phyloP scores from a whole-genome alignment of 306 rosid genomes.

The Citrullus colocynthis region DNA sequence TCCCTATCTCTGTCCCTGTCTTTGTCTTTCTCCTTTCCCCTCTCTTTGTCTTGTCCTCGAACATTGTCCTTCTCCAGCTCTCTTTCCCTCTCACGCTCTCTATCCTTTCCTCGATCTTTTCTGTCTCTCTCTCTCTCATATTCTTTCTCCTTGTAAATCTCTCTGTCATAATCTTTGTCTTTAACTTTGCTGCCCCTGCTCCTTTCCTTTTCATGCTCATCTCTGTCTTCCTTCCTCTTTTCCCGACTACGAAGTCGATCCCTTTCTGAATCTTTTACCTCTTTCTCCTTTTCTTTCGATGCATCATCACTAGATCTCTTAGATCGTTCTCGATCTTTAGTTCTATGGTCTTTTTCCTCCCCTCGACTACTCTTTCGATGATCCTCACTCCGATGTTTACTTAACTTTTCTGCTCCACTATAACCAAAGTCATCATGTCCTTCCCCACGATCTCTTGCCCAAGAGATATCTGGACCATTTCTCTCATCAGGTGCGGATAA shows the following conservation, averaged over 20 bases:
- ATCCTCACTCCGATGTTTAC: slow-evolving; percentile 60
- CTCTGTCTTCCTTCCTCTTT: slow-evolving; percentile 63
- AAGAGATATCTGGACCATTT: slow-evolving; percentile 6
- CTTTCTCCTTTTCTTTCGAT: slow-evolving; percentile 37
- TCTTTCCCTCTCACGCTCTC: slow-evolving; percentile 45
- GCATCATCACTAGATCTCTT: slow-evolving; percentile 39
- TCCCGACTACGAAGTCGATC: slow-evolving; percentile 42
- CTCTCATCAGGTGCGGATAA: slow-evolving; percentile 31
- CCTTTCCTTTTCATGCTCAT: slow-evolving; percentile 61
- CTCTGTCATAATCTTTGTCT: slow-evolving; percentile 67
- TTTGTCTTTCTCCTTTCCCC: slow-evolving; percentile 9
- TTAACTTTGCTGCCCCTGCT: slow-evolving; percentile 42
- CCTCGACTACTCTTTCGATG: slow-evolving; percentile 57
- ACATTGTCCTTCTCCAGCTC: slow-evolving; percentile 44
- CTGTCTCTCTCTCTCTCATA: slow-evolving; percentile 54
- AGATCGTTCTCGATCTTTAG: slow-evolving; percentile 44
- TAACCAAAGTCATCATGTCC: slow-evolving; percentile 26
- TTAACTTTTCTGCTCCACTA: slow-evolving; percentile 33
- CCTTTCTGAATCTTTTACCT: slow-evolving; percentile 38
- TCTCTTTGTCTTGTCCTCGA: slow-evolving; percentile 11
- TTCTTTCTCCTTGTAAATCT: slow-evolving; percentile 49
- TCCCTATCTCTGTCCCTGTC: slow-evolving; percentile 6
- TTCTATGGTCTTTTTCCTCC: slow-evolving; percentile 59
- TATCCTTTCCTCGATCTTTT: slow-evolving; percentile 56
- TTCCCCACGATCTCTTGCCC: no score